A percentile compares a stretch with the other conserved stretches of the same genome.
Evolutionary conservation across 139 green algal genomes (phyloP).

Genomic region (Dunaliella primolecta): DNA sequence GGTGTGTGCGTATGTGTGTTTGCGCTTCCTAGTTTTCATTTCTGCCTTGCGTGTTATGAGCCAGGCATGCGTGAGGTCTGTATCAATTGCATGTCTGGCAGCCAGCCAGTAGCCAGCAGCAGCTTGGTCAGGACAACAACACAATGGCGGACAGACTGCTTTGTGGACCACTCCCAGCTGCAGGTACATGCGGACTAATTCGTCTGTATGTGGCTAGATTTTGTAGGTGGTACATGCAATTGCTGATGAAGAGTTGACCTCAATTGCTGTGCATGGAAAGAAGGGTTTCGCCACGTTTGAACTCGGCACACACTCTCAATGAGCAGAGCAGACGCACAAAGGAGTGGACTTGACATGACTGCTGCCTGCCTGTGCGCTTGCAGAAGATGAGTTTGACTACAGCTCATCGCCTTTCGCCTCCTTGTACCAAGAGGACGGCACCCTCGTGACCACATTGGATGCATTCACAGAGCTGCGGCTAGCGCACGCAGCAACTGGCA

Average conservation of each 20-base stretch:
- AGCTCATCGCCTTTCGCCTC: background rate
- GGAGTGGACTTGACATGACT: too few relatives aligned
- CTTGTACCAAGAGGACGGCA: background rate
- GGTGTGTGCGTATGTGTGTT: background rate
- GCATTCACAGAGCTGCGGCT: background rate
- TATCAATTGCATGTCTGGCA: too few relatives aligned
- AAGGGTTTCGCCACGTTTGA: too few relatives aligned
- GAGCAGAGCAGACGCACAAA: too few relatives aligned
- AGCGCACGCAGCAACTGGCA: background rate
- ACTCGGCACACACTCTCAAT: background rate
- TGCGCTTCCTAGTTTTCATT: background rate
- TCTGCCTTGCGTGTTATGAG: too few relatives aligned
- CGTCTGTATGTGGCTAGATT: too few relatives aligned
- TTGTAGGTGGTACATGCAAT: background rate
- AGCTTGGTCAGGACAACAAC: too few relatives aligned
- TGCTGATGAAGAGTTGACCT: background rate
- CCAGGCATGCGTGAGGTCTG: too few relatives aligned
- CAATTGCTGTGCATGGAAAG: background rate
- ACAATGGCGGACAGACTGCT: too few relatives aligned
- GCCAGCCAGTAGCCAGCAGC: too few relatives aligned
- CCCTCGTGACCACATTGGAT: background rate
- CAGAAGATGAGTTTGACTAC: background rate
- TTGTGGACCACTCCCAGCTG: too few relatives aligned
- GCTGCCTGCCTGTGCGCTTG: background rate
- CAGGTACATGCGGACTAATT: too few relatives aligned